Evolutionary conservation across 441 rosid species (phyloP).

Genomic region (Viola pubescens): DNA sequence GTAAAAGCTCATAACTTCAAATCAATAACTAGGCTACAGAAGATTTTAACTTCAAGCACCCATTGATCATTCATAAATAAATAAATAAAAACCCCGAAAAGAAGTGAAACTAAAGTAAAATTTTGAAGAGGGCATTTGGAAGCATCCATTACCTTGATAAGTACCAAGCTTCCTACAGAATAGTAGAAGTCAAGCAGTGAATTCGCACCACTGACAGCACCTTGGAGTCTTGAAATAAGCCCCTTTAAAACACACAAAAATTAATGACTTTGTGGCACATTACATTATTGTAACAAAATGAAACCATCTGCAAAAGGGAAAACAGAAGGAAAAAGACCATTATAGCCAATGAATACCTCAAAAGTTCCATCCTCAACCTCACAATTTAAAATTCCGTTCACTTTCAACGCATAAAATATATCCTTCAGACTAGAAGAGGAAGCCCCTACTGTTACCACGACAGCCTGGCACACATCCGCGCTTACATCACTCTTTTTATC

Average conservation of each 20-base stretch:
- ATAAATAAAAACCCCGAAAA: background rate
- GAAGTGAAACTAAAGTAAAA: too few species aligned
- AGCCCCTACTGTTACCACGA: conserved; percentile 42
- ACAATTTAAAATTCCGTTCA: conserved; percentile 58
- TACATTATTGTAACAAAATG: background rate
- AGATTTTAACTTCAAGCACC: background rate
- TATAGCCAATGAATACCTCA: conserved; percentile 39
- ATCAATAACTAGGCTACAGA: background rate
- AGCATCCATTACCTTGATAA: conserved; percentile 56
- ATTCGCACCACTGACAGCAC: conserved; percentile 48
- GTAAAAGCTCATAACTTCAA: background rate
- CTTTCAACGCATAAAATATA: conserved; percentile 56
- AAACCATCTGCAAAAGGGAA: background rate
- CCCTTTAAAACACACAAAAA: conserved; percentile 33
- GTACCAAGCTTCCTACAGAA: conserved; percentile 57
- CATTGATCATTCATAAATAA: background rate
- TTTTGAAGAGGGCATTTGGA: background rate
- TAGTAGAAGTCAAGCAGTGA: conserved; percentile 72
- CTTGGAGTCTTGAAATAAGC: conserved; percentile 50
- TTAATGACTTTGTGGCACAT: background rate
- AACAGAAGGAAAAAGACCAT: background rate
- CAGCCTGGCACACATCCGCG: conserved; percentile 40
- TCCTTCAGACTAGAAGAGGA: conserved; percentile 57
- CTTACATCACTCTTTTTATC: conserved; percentile 43
- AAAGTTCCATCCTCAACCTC: conserved; percentile 33